Evolutionary conservation across 2,329 filamentous ascomycete genomes (phyloP), one percentile per base, ranked within the genome.

Genomic region (Botrytis tulipae): DNA sequence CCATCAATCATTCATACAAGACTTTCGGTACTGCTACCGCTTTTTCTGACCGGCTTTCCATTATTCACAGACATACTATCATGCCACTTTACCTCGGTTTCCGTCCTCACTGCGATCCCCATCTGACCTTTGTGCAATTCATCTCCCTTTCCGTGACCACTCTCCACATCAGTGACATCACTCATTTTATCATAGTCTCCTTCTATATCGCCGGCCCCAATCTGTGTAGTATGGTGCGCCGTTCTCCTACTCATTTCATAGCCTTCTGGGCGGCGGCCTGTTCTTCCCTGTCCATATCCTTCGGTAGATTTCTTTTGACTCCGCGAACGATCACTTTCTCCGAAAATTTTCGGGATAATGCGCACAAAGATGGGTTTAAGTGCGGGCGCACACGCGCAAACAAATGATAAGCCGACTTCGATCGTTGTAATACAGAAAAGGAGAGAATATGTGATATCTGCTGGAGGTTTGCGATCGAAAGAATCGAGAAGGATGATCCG

Each of bases 371-470:
- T 51, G 18, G 73, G 71, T 42, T 73, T 73, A 18, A 74, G 37
- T 29, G 67, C 60, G 4, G 73, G 73, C 16, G 73, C 73, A 20
- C 71, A 74, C 2, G 73, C 73, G 10, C 71, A 72, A 16, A 74
- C 67, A 29, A 74, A 74, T 32, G 73, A 54, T 10, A 74, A 22
- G 16, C 73, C 73, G 3, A 73, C 42, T 73, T 74, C 73, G 16
- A 74, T 60, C 22, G 65, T 74, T 16, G 73, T 61, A 12, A 70
- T 60, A 22, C 63, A 70, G 32, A 73, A 74, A 9, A 74, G 40
- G n/a, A 73, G 32, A 14, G 71, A 37, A 40, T 74, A 70, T 6
- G 37, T 35, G n/a, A n/a, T 5, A 20, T 70, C 67, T 32, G 37
- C 37, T 46, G 67, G 67, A 8, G 29, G n/a, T 4, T 61, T 22